A percentile compares a stretch with the other conserved stretches of the same genome.
Evolutionary conservation across 306 rosid species (phyloP).

Genomic region (Gleditsia sinensis): DNA sequence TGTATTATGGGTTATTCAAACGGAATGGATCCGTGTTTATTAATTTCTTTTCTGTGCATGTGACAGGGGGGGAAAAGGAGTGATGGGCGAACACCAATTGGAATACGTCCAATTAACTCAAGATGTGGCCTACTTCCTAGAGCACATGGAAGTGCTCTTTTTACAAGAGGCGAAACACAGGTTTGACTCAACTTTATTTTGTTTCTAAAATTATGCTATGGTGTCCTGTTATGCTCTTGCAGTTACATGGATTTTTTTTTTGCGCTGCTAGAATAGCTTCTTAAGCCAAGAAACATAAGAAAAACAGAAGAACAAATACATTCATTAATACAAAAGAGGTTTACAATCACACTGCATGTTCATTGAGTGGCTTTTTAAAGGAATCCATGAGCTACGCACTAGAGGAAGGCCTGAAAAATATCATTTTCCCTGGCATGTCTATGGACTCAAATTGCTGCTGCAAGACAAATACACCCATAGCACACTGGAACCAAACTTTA

Average conservation of each 20-base stretch:
- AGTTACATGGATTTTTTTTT: not conserved
- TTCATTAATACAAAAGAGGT: not conserved
- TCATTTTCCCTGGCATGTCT: not conserved
- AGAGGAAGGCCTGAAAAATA: not conserved
- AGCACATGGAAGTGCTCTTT: conserved; percentile 97
- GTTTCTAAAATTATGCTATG: conserved; percentile 21
- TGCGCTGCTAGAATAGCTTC: too few relatives aligned
- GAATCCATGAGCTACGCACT: not conserved
- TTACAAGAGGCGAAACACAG: conserved; percentile 99
- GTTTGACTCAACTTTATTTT: conserved; percentile 45
- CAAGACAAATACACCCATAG: too few relatives aligned
- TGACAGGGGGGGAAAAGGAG: conserved; percentile 90
- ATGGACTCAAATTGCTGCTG: not conserved
- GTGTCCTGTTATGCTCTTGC: conserved; percentile 23
- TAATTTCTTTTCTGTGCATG: conserved; percentile 28
- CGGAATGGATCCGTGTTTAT: conserved; percentile 23
- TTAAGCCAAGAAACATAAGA: too few relatives aligned
- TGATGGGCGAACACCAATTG: conserved; percentile 79
- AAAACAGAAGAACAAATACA: too few relatives aligned
- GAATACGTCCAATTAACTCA: conserved; percentile 82
- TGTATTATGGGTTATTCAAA: conserved; percentile 7
- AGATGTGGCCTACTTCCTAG: conserved; percentile 92
- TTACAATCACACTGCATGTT: not conserved
- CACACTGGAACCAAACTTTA: too few relatives aligned
- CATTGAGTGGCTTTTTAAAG: not conserved